These are phyloP conservation scores for Albophoma yamanashiensis DNA, from an alignment of 2,329 filamentous ascomycete genomes.

Conservation along the genomic window DNA sequence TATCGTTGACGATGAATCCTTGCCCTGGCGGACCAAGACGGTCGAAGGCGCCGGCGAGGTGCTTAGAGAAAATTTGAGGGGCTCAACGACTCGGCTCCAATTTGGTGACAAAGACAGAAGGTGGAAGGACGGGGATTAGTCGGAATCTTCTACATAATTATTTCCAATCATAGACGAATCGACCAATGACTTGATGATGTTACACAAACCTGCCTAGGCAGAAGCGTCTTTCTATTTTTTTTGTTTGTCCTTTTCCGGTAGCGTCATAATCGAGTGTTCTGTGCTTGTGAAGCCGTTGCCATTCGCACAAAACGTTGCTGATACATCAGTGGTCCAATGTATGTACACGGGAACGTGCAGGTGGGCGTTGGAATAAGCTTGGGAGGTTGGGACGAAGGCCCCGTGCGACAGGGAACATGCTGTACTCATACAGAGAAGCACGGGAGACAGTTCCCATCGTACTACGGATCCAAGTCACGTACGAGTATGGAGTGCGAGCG, in stretches of 20 bases:
- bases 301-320: background rate
- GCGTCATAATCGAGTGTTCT: background rate
- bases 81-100: background rate
- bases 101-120: background rate
- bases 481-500: no score
- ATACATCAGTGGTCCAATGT: no score
- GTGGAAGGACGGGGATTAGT: conserved; percentile 6
- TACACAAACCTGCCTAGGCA: background rate
- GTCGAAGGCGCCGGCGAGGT: background rate
- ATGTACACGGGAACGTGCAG: background rate
- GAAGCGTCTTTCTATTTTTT: background rate
- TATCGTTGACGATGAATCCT: background rate
- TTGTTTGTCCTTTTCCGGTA: no score
- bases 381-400: background rate
- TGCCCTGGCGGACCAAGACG: background rate
- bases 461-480: background rate
- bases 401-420: background rate
- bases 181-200: conserved; percentile 14
- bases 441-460: background rate
- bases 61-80: background rate
- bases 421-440: background rate
- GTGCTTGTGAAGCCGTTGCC: background rate
- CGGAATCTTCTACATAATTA: conserved; percentile 22
- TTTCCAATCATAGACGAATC: conserved; percentile 25
- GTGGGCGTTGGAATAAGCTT: background rate